Conservation (phyloP, 2,329 filamentous ascomycete species). For the Colletotrichum agaves region DNA sequence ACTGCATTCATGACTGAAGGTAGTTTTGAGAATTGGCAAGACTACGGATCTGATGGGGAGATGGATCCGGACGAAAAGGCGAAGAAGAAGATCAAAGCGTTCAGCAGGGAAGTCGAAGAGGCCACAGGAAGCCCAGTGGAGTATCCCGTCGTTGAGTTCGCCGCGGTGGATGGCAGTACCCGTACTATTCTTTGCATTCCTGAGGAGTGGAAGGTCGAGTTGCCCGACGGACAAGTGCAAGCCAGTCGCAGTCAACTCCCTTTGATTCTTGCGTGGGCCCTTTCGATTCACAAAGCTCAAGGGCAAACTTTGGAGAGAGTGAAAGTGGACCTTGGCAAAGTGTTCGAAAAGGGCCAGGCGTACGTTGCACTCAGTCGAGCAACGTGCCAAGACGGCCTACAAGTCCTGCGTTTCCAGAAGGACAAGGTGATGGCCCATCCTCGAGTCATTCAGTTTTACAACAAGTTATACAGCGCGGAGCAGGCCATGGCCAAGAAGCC, state of each 20-base stretch:
- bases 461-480: conserved; percentile 80
- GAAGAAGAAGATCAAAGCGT: conserved; percentile 67
- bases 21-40: conserved; percentile 49
- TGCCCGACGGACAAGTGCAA: conserved; percentile 94
- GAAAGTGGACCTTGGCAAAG: conserved; percentile 89
- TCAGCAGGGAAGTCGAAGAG: conserved; percentile 55
- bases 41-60: conserved; percentile 57
- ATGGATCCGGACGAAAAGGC: conserved; percentile 55
- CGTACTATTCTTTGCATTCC: conserved; percentile 83
- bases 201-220: conserved; percentile 95
- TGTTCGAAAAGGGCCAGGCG: conserved; percentile 97
- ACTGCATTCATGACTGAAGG: conserved; percentile 74
- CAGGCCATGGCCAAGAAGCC: conserved; percentile 53
- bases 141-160: conserved; percentile 88
- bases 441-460: conserved; percentile 86
- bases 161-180: conserved; percentile 79
- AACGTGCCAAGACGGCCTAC: conserved; percentile 85
- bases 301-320: conserved; percentile 94
- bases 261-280: conserved; percentile 93
- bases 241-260: conserved; percentile 86
- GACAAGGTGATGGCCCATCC: conserved; percentile 94
- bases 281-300: conserved; percentile 98
- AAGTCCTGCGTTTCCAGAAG: conserved; percentile 89
- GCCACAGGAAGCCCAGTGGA: conserved; percentile 54
- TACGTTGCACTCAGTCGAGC: conserved; percentile 97